phyloP scores from a whole-genome alignment of 257 asterid genomes.

The Solanum stenotomum region DNA sequence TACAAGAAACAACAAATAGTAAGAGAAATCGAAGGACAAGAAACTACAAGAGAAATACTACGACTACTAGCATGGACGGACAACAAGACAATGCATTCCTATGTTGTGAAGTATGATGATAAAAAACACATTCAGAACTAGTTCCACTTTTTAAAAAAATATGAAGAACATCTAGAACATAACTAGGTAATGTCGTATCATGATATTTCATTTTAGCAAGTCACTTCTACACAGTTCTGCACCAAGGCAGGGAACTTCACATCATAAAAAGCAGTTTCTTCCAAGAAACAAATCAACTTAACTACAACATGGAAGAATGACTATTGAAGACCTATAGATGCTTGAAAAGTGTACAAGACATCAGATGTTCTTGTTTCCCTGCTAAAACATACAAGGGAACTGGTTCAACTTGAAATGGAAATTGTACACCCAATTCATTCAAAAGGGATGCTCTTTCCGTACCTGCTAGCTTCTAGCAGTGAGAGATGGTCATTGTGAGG shows the following conservation, averaged over 20 bases:
- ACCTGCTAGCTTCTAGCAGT: conserved; percentile 99
- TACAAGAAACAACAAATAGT: not conserved
- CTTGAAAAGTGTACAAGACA: not conserved
- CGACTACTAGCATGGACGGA: not conserved
- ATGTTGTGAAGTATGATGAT: not conserved
- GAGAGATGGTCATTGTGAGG: conserved; percentile 97
- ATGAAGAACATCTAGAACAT: not conserved
- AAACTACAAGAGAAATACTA: not conserved
- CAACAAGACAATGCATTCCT: not conserved
- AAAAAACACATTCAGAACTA: not conserved
- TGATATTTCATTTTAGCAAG: not conserved
- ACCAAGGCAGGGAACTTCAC: not conserved
- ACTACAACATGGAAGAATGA: not conserved
- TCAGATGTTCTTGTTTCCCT: not conserved
- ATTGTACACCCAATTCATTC: not conserved
- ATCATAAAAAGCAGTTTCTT: not conserved
- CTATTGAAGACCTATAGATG: not conserved
- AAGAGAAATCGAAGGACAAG: not conserved
- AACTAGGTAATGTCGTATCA: not conserved
- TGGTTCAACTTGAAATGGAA: not conserved
- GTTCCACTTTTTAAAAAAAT: not conserved
- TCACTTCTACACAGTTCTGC: not conserved
- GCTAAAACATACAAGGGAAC: not conserved
- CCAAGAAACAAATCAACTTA: not conserved
- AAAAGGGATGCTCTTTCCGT: not conserved